Percentiles rank a stretch among this genome's conserved stretches.
Evolutionary conservation across 108 stramenopile species (phyloP).

Genomic region (Skeletonema costatum): DNA sequence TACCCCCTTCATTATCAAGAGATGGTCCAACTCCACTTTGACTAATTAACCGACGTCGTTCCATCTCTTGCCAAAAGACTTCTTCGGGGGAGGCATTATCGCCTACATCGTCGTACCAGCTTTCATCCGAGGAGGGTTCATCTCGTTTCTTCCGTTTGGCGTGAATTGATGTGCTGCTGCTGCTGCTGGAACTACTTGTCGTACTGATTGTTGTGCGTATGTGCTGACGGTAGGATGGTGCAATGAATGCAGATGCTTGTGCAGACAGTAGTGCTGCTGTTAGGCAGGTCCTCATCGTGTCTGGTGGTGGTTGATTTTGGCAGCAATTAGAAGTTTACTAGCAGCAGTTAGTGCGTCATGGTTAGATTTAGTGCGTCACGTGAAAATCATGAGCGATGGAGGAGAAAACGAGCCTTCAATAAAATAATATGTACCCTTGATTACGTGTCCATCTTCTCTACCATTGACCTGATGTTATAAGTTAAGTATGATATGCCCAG

Average conservation of each 20-base stretch:
- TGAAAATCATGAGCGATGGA: background rate
- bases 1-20: background rate
- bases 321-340: too few relatives aligned
- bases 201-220: too few relatives aligned
- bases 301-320: too few relatives aligned
- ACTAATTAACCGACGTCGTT: conserved; percentile 68
- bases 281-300: too few relatives aligned
- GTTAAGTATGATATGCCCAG: too few relatives aligned
- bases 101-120: conserved; percentile 74
- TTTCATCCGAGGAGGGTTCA: conserved; percentile 53
- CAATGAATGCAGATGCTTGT: too few relatives aligned
- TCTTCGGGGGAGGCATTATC: conserved; percentile 72
- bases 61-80: conserved; percentile 85
- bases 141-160: conserved; percentile 29
- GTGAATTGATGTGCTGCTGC: background rate
- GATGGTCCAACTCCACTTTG: conserved; percentile 42
- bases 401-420: background rate
- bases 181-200: background rate
- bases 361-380: background rate
- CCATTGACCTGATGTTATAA: too few relatives aligned
- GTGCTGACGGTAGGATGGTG: too few relatives aligned
- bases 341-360: too few relatives aligned
- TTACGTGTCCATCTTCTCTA: too few relatives aligned
- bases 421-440: too few relatives aligned
- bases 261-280: too few relatives aligned